Base-by-base conservation (phyloP, 345 rosid genomes). In the Litchi chinensis region DNA sequence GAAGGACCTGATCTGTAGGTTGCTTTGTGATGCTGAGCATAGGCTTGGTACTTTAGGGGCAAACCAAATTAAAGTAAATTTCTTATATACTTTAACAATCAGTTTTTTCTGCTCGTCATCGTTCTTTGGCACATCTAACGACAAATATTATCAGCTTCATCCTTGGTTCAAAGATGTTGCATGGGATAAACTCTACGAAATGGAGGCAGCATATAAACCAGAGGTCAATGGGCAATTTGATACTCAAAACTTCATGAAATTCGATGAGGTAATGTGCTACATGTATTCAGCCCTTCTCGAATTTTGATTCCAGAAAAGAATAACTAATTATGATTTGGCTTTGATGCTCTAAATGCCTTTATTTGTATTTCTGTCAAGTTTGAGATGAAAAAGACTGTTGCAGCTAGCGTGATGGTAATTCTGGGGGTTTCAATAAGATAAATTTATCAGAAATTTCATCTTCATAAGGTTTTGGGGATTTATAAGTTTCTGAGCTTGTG, bases 161-260 rank as follows among this genome's bases (percentile, higher is more conserved):
- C 93, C 98, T 82, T 95, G 98, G 98, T 93, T 93, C 91, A 95
- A 87, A 88, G 98, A 86, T 79, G 68, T 92, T 79, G 73, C 65
- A 64, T 95, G 98, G 98, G 88, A 93, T 24, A 91, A 77, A 79
- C 91, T 95, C 75, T 95, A 93, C 62, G 93, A 89, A 76, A 83
- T 83, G 89, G 98, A 95, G 65, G 98, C 98, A 79, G 98, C 97
- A 75, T 95, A 92, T 83, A 93, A 91, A 79, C 98, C 98, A 32
- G 84, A 90, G 77, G 95, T 95, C 70, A 74, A 91, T 74, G 95
- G 95, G 70, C 93, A 93, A 75, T 92, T 95, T 67, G 98, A 95
- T 81, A 91, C 98, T 10, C 98, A 90, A 70, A 95, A 93, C 78
- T 95, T 95, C 59, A 90, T 92, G 93, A 93, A 91, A 86, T 95